phyloP scores from a whole-genome alignment of 2,329 filamentous ascomycete genomes.

The Chrysosporium keratinophilum region DNA sequence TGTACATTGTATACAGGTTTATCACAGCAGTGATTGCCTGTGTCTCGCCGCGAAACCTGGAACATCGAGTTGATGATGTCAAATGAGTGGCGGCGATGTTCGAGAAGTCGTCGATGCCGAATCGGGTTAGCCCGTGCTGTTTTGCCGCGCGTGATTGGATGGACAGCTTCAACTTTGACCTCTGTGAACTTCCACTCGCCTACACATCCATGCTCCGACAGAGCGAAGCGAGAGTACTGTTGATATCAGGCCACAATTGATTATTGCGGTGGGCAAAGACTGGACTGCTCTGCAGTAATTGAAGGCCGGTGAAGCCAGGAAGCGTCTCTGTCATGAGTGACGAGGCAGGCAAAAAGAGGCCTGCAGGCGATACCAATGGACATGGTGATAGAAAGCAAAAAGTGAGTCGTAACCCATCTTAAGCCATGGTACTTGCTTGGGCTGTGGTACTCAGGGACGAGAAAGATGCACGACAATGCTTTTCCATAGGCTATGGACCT shows the following conservation, averaged over 20 bases:
- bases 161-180: not conserved
- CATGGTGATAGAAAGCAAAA: constrained; percentile 27
- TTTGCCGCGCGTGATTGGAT: not conserved
- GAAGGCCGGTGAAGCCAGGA: not conserved
- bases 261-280: not conserved
- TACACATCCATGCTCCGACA: not conserved
- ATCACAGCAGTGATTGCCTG: not conserved
- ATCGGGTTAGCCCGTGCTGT: not conserved
- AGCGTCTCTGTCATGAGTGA: not conserved
- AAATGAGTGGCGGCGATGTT: not conserved
- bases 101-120: not conserved
- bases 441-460: not conserved
- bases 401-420: constrained; percentile 18
- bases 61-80: constrained; percentile 4
- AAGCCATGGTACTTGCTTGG: not conserved
- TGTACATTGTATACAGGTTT: not conserved
- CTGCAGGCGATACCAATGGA: constrained; percentile 20
- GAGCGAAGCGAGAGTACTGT: not conserved
- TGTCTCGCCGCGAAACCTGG: constrained; percentile 2
- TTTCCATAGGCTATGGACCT: not conserved
- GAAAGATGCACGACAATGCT: not conserved
- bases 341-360: constrained; percentile 20
- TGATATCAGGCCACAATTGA: not conserved
- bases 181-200: not conserved
- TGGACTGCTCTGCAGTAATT: not conserved